Conservation (phyloP, 305 asterid species). For the Plantago coronopus region DNA sequence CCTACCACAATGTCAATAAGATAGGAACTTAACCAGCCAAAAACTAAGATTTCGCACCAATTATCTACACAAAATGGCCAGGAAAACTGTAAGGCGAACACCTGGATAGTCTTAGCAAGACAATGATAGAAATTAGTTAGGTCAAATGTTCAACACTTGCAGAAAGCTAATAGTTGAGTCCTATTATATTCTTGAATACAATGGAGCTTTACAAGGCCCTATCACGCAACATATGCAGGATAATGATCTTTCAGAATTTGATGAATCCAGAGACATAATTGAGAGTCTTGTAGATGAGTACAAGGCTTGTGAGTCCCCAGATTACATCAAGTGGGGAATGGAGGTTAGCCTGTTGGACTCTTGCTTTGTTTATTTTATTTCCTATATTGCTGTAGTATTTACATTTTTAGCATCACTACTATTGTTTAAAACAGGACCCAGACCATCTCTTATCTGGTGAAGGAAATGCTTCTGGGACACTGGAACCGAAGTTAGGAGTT, state of each 20-base stretch:
- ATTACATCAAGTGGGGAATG: conserved; percentile 99
- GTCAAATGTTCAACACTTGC: too few species aligned
- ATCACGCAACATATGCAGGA: conserved; percentile 48
- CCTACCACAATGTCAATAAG: too few species aligned
- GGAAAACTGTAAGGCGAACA: too few species aligned
- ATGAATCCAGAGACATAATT: conserved; percentile 94
- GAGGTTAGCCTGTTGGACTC: conserved; percentile 53
- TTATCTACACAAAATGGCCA: too few species aligned
- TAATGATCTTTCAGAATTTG: conserved; percentile 96
- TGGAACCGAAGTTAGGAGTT: conserved; percentile 56
- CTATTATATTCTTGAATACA: too few species aligned
- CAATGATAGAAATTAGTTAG: too few species aligned
- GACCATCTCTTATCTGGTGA: conserved; percentile 69
- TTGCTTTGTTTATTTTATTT: conserved; percentile 8
- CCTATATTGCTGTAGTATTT: neutral
- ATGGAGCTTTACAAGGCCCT: conserved; percentile 2
- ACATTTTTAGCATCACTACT: conserved; percentile 5
- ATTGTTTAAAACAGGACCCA: conserved; percentile 57
- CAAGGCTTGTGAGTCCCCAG: conserved; percentile 99
- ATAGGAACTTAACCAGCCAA: too few species aligned
- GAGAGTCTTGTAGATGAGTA: conserved; percentile 96
- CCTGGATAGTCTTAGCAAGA: too few species aligned
- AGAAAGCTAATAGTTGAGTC: too few species aligned
- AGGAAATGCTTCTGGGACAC: conserved; percentile 77
- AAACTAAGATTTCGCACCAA: too few species aligned